Conservation (phyloP, 495 filamentous ascomycete genomes). For the Penicillium coffeae region DNA sequence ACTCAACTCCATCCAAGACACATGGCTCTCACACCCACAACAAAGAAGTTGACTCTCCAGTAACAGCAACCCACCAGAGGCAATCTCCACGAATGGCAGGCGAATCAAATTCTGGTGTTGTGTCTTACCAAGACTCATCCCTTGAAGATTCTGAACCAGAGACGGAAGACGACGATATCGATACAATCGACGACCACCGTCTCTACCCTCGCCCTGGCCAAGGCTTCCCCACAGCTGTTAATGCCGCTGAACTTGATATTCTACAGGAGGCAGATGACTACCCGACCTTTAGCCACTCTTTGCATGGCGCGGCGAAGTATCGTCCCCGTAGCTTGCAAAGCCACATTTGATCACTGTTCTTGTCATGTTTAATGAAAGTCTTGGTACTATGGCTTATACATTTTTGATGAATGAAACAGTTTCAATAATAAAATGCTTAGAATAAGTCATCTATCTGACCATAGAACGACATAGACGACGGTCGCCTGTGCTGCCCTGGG, state of each 20-base stretch:
- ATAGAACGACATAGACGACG: no score
- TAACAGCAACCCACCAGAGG: not conserved
- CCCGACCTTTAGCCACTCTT: constrained; percentile 1
- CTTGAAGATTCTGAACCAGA: constrained; percentile 6
- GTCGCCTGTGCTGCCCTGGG: no score
- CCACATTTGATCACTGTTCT: not conserved
- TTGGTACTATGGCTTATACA: no score
- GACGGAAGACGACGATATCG: constrained; percentile 25
- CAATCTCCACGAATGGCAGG: not conserved
- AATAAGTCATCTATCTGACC: no score
- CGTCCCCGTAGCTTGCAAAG: not conserved
- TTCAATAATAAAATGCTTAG: no score
- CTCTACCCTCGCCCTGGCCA: constrained; percentile 66
- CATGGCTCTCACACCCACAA: no score
- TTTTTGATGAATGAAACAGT: no score
- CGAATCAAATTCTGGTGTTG: not conserved
- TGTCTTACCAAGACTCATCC: not conserved
- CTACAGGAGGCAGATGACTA: constrained; percentile 33
- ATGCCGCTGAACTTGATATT: constrained; percentile 38
- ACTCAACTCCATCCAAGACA: no score
- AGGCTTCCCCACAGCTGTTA: constrained; percentile 35
- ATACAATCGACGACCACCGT: constrained; percentile 46
- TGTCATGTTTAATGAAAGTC: not conserved
- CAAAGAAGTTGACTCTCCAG: no score
- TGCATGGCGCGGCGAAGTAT: not conserved